Percentiles rank a stretch among this genome's conserved stretches.
These are phyloP conservation scores for Arthrobotrys musiformis DNA, from an alignment of 2,329 filamentous ascomycete genomes.

Conservation along the genomic window DNA sequence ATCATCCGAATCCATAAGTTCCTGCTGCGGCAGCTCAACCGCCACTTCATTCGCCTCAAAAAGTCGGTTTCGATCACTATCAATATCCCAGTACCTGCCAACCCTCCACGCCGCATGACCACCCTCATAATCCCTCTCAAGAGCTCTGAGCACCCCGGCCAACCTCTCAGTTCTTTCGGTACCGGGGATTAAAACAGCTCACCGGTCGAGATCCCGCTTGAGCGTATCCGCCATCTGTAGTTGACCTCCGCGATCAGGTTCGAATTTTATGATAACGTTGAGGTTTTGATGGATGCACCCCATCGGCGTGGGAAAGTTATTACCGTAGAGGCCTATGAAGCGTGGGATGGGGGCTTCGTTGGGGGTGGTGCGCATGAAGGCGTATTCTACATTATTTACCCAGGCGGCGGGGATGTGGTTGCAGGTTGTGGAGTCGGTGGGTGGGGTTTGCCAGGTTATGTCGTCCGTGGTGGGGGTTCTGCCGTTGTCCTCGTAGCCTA, in stretches of 20 bases:
- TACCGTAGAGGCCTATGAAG: constrained; percentile 1
- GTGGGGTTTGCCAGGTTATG: not conserved
- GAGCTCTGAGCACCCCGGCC: not conserved
- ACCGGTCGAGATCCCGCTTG: not conserved
- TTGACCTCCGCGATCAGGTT: not conserved
- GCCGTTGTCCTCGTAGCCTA: not conserved
- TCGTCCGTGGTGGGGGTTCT: not conserved
- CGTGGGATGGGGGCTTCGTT: not conserved
- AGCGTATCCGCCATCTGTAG: not conserved
- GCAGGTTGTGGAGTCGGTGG: not conserved
- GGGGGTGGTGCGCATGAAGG: not conserved
- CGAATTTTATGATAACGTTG: not conserved
- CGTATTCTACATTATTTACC: not conserved
- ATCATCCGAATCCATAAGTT: not conserved
- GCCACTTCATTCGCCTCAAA: not conserved
- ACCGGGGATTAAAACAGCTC: not conserved
- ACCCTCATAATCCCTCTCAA: not conserved
- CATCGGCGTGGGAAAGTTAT: not conserved
- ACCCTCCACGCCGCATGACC: not conserved
- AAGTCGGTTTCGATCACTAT: not conserved
- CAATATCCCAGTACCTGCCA: not conserved
- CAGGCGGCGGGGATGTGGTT: not conserved
- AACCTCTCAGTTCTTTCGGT: not conserved
- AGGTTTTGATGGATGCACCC: not conserved
- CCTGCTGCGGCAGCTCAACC: not conserved